Conservation (phyloP, 1,284 basidiomycete species). For the Sutorius eximius region DNA sequence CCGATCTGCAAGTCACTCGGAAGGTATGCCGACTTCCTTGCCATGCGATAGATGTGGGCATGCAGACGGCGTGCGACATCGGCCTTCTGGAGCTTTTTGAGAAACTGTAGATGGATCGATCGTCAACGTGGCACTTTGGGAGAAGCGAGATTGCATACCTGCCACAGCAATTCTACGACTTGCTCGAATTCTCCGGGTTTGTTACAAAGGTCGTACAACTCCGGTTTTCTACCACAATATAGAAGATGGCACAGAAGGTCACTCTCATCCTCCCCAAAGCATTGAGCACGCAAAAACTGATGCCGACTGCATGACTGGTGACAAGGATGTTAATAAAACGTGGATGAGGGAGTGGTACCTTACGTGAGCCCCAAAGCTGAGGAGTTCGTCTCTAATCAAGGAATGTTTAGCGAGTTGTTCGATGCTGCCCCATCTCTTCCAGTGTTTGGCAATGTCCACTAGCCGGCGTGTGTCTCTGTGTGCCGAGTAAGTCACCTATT, state of each 20-base stretch:
- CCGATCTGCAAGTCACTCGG: slow-evolving; percentile 20
- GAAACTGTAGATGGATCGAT: slow-evolving; percentile 12
- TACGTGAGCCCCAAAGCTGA: slow-evolving; percentile 12
- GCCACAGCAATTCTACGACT: slow-evolving; percentile 28
- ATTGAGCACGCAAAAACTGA: neutral
- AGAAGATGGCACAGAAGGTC: slow-evolving; percentile 24
- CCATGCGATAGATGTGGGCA: slow-evolving; percentile 28
- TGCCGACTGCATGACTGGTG: slow-evolving; percentile 19
- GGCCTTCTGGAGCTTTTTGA: neutral
- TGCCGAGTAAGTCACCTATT: neutral
- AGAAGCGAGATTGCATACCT: slow-evolving; percentile 13
- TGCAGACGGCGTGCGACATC: slow-evolving; percentile 15
- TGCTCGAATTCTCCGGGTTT: slow-evolving; percentile 11
- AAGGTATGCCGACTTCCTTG: slow-evolving; percentile 31
- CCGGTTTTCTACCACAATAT: slow-evolving; percentile 18
- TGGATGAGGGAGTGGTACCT: neutral
- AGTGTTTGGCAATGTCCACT: slow-evolving; percentile 5
- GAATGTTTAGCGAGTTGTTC: slow-evolving; percentile 20
- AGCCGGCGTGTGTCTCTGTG: slow-evolving; percentile 15
- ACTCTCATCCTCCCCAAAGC: slow-evolving; percentile 16
- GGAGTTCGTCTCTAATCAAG: slow-evolving; percentile 15
- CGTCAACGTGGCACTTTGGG: neutral
- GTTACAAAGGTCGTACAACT: slow-evolving; percentile 16
- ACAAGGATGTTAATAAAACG: neutral
- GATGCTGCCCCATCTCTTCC: slow-evolving; percentile 20